These are phyloP conservation scores for Pythium rishiriense DNA, from an alignment of 352 stramenopile species.

Conservation along the genomic window DNA sequence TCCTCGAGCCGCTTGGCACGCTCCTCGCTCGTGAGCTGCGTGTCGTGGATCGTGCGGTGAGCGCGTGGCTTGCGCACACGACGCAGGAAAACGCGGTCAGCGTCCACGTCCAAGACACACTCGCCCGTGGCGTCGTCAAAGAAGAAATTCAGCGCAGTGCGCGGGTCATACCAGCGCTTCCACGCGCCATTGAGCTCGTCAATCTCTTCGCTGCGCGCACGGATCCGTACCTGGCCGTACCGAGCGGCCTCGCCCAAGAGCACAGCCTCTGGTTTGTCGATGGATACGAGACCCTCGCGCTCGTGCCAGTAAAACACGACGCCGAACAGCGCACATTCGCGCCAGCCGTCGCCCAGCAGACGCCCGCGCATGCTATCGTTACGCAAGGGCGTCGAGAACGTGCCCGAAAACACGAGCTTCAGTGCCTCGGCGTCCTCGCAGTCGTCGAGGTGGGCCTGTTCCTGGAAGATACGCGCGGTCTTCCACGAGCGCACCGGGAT, in stretches of 20 bases:
- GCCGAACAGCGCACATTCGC: conserved; percentile 50
- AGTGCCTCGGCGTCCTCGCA: conserved; percentile 48
- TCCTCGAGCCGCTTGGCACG: conserved; percentile 43
- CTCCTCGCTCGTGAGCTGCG: conserved; percentile 28
- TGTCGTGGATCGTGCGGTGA: conserved; percentile 18
- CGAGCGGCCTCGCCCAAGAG: conserved; percentile 48
- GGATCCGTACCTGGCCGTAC: conserved; percentile 54
- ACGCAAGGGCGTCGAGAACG: conserved; percentile 30
- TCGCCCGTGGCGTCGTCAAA: conserved; percentile 65
- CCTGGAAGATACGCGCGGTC: conserved; percentile 59
- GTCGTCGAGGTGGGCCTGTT: conserved; percentile 45
- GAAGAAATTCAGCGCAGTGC: conserved; percentile 61
- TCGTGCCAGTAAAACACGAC: conserved; percentile 59
- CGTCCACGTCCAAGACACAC: conserved; percentile 57
- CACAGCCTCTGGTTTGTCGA: conserved; percentile 62
- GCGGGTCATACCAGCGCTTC: conserved; percentile 59
- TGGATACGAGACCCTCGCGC: conserved; percentile 32
- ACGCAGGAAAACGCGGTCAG: conserved; percentile 38
- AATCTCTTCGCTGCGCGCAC: conserved; percentile 61
- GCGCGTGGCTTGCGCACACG: conserved; percentile 28
- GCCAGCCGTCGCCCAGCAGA: conserved; percentile 43
- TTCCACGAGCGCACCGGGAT: conserved; percentile 40
- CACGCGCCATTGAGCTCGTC: conserved; percentile 45
- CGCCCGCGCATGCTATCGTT: conserved; percentile 45
- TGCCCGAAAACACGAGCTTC: conserved; percentile 47